Evolutionary conservation across 2,329 filamentous ascomycete species (phyloP).

Genomic region (Trichophyton mentagrophytes): DNA sequence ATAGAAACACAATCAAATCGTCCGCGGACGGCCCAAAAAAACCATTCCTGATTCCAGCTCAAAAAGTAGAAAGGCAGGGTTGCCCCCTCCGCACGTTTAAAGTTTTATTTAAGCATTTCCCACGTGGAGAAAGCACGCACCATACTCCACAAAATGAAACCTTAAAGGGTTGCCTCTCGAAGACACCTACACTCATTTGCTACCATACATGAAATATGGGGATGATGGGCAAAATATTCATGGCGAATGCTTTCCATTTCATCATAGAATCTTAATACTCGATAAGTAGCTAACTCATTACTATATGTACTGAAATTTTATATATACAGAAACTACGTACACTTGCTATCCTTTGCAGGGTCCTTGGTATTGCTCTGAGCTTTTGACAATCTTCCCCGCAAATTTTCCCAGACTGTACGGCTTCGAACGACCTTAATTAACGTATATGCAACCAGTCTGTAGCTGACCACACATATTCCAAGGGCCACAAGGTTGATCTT

Average conservation of each 20-base stretch:
- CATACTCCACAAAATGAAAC: neutral
- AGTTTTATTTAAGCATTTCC: neutral
- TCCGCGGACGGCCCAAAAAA: neutral
- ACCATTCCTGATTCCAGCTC: neutral
- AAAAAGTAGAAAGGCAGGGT: neutral
- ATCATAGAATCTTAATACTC: too few relatives aligned
- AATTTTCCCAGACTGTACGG: constrained; percentile 9
- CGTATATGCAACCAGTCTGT: constrained; percentile 43
- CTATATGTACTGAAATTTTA: too few relatives aligned
- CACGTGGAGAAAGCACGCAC: neutral
- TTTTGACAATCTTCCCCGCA: neutral
- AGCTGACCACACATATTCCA: constrained; percentile 51
- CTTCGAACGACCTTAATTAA: constrained; percentile 20
- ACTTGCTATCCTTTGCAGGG: neutral
- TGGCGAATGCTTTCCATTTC: too few relatives aligned
- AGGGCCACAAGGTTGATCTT: constrained; percentile 50
- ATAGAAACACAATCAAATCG: constrained; percentile 2
- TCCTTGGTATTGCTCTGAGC: neutral
- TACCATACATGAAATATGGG: too few relatives aligned
- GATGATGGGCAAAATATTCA: too few relatives aligned
- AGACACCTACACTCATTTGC: neutral
- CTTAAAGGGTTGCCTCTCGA: neutral
- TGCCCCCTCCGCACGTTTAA: neutral
- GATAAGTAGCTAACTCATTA: too few relatives aligned
- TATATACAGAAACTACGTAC: neutral